These are phyloP conservation scores for Scleromitrula shiraiana DNA, from an alignment of 2,329 filamentous ascomycete species.

Conservation along the genomic window DNA sequence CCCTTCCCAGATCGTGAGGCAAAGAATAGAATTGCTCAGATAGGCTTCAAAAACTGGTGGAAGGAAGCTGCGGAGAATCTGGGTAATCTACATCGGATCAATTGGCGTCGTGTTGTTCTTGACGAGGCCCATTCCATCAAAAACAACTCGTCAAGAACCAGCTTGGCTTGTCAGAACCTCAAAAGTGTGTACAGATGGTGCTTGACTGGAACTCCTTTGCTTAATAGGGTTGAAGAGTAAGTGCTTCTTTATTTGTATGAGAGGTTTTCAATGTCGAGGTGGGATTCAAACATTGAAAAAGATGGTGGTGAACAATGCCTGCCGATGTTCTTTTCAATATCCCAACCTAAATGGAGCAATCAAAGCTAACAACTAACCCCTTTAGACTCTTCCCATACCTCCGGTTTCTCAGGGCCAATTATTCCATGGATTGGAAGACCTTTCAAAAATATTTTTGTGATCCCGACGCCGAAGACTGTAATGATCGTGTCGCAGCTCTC, in stretches of 20 bases:
- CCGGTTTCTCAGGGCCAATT: slow-evolving; percentile 26
- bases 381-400: slow-evolving; percentile 27
- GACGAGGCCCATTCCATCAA: slow-evolving; percentile 52
- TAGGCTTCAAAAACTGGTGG: slow-evolving; percentile 30
- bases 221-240: slow-evolving; percentile 27
- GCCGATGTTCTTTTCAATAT: background rate
- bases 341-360: background rate
- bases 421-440: slow-evolving; percentile 21
- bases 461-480: slow-evolving; percentile 16
- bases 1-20: slow-evolving; percentile 87
- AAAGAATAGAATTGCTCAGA: slow-evolving; percentile 65
- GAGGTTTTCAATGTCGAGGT: background rate
- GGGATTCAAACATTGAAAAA: background rate
- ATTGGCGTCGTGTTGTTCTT: slow-evolving; percentile 45
- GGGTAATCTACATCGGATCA: slow-evolving; percentile 32
- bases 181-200: slow-evolving; percentile 27
- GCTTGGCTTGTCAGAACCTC: slow-evolving; percentile 36
- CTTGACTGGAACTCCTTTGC: slow-evolving; percentile 27
- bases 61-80: slow-evolving; percentile 26
- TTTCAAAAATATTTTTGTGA: slow-evolving; percentile 28
- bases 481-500: slow-evolving; percentile 19
- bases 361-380: slow-evolving; percentile 4
- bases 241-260: background rate
- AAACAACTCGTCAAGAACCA: slow-evolving; percentile 35
- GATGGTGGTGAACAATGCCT: background rate